These are phyloP conservation scores for Cajanus cajan DNA, from an alignment of 306 rosid genomes.

Conservation along the genomic window DNA sequence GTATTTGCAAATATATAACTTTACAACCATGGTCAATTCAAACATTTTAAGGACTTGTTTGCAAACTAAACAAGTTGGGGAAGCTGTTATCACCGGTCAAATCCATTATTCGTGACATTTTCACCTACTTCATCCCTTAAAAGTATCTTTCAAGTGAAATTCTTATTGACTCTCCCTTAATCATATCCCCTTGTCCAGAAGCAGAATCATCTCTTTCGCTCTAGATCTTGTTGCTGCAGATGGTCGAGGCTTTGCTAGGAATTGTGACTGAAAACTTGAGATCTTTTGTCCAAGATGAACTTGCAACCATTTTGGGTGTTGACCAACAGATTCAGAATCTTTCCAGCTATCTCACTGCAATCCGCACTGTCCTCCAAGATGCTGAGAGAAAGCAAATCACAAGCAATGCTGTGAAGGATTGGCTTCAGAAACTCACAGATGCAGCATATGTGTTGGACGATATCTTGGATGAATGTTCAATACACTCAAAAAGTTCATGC, in stretches of 20 bases:
- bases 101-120: too few relatives aligned
- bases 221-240: too few relatives aligned
- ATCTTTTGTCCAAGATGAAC: background rate
- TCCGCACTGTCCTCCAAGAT: constrained; percentile 1
- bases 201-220: background rate
- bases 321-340: background rate
- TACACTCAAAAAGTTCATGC: background rate
- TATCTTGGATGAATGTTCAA: constrained; percentile 9
- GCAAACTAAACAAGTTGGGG: too few relatives aligned
- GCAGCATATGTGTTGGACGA: background rate
- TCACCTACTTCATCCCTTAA: too few relatives aligned
- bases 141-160: too few relatives aligned
- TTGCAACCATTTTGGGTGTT: background rate
- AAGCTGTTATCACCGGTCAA: too few relatives aligned
- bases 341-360: background rate
- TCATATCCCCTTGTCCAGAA: too few relatives aligned
- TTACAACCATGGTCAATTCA: too few relatives aligned
- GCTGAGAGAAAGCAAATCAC: constrained; percentile 18
- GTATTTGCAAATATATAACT: too few relatives aligned
- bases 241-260: background rate
- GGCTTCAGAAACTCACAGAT: constrained; percentile 14
- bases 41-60: too few relatives aligned
- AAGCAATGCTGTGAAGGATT: background rate
- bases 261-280: background rate
- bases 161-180: too few relatives aligned